Base-by-base conservation (phyloP, 2,329 filamentous ascomycete genomes). In the Alternaria sp. region DNA sequence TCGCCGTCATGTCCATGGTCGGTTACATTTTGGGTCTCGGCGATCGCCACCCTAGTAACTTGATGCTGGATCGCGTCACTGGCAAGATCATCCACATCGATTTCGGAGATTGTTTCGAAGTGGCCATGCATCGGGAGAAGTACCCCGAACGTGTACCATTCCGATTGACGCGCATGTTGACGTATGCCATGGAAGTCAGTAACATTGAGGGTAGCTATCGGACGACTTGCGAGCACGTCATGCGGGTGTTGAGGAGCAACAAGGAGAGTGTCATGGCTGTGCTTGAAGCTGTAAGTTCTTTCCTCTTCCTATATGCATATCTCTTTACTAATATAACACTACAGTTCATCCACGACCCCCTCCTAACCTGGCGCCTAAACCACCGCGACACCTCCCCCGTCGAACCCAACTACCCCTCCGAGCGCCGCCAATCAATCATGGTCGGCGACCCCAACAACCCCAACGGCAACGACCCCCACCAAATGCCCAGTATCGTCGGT, bases 1-100 rank as follows among this genome's bases (percentile, higher is more conserved):
- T 99, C 2, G 95, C 93, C 70, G 95, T 99, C 73, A 99, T 99
- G 95, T 97, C 93, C n/a, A 99, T 99, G 93, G 95, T 98, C n/a
- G 95, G 95, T 65, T 99, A 99, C 79, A 98, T 99, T 67, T 88
- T 99, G 22, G 96, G 95, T 62, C 85, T 99, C 14, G 95, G 95
- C 56, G 95, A 99, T 81, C 90, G 96, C 49, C 95, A 99, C 81
- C 96, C 96, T 38, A 97, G 93, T 62, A 99, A 99, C 79, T 83
- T 99, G 74, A 96, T 99, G 91, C 90, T 99, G 41, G 95, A 99
- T 79, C 91, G 93, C 40, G 89, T 96, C 63, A 98, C 94, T 1
- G 95, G 95, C 76, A 97, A 97, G 83, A 95, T 99, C 65, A 90
- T 99, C 67, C 95, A 99, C 78, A 98, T 99, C 71, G 95, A 99